These are phyloP conservation scores for Daldinia vernicosa DNA, from an alignment of 495 filamentous ascomycete genomes.

Conservation along the genomic window DNA sequence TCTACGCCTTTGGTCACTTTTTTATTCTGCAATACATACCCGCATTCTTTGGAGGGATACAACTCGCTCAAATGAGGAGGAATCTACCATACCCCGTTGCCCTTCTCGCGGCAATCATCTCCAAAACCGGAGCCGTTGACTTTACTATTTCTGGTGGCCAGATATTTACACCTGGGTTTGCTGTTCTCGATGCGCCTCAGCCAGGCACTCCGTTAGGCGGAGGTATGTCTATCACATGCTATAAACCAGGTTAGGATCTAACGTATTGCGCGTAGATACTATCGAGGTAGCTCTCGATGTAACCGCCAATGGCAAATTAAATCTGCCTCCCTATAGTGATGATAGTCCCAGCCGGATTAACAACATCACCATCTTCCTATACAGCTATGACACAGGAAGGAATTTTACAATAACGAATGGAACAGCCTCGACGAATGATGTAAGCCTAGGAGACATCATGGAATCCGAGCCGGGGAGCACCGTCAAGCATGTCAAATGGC, in stretches of 20 bases:
- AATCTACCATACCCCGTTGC: slow-evolving; percentile 13
- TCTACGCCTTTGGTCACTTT: slow-evolving; percentile 3
- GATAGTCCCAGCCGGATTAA: slow-evolving; percentile 63
- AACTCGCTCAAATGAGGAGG: slow-evolving; percentile 43
- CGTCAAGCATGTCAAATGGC: slow-evolving; percentile 75
- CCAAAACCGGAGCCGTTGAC: slow-evolving; percentile 43
- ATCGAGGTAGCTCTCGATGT: slow-evolving; percentile 74
- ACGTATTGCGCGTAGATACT: slow-evolving; percentile 52
- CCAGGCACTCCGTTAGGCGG: slow-evolving; percentile 73
- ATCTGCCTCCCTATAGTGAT: slow-evolving; percentile 62
- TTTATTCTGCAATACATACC: slow-evolving; percentile 1
- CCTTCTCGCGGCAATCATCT: slow-evolving; percentile 35
- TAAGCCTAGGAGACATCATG: slow-evolving; percentile 69
- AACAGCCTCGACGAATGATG: slow-evolving; percentile 61
- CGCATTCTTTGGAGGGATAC: slow-evolving; percentile 2
- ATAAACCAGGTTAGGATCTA: slow-evolving; percentile 6
- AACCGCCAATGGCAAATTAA: slow-evolving; percentile 68
- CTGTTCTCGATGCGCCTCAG: slow-evolving; percentile 70
- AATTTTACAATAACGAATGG: slow-evolving; percentile 77
- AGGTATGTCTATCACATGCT: slow-evolving; percentile 52
- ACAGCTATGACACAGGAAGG: slow-evolving; percentile 63
- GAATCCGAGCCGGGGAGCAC: slow-evolving; percentile 67
- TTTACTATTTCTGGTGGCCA: slow-evolving; percentile 67
- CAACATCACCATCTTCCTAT: slow-evolving; percentile 73
- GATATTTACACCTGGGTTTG: slow-evolving; percentile 71